Evolutionary conservation across 139 green algal species (phyloP).

Genomic region (Chlorella sp.): DNA sequence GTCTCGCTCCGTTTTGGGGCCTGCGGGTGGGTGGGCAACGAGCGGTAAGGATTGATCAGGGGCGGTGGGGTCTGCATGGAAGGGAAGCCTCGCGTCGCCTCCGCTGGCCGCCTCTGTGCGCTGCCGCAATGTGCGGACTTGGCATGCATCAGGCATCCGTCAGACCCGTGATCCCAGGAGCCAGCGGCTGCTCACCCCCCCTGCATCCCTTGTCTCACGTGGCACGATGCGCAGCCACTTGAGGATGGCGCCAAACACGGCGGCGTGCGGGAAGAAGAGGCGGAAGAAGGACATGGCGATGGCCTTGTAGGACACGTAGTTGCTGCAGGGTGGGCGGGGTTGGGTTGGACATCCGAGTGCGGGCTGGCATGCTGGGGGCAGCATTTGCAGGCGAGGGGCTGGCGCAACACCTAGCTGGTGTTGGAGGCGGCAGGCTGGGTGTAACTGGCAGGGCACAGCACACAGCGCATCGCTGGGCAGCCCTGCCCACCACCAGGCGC

Average conservation of each 20-base stretch:
- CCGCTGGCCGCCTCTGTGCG: no score
- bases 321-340: not conserved
- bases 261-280: constrained; percentile 48
- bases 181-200: no score
- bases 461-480: not conserved
- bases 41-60: not conserved
- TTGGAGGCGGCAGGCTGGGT: not conserved
- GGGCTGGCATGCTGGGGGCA: not conserved
- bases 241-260: constrained; percentile 29
- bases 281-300: constrained; percentile 43
- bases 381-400: not conserved
- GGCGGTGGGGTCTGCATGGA: no score
- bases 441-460: not conserved
- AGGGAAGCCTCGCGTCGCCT: no score
- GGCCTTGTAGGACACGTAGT: not conserved
- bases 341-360: not conserved
- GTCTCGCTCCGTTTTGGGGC: constrained; percentile 32
- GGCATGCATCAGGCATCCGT: no score
- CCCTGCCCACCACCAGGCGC: not conserved
- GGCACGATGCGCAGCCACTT: constrained; percentile 30
- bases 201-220: not conserved
- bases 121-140: no score
- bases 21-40: constrained; percentile 1
- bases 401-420: not conserved
- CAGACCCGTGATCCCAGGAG: no score